Evolutionary conservation across 148 eudicot genomes (phyloP), one percentile per base, ranked within the genome.

Genomic region (Simmondsia chinensis): DNA sequence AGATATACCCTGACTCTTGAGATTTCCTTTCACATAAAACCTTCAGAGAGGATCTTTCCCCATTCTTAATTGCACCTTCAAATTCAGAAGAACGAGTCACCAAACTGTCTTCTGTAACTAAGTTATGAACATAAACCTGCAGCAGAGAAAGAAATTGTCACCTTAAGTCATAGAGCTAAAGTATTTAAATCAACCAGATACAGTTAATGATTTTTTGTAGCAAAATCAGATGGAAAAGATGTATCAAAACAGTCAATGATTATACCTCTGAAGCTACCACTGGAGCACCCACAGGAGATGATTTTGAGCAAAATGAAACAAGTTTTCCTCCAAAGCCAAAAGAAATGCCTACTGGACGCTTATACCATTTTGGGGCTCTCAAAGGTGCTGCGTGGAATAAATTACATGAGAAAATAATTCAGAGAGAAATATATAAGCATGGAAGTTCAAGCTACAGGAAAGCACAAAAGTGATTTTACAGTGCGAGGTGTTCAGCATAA

Each of bases 311-410:
- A 65, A 73, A 74, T 31, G 80, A 78, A 54, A 71, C 54, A 48
- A 72, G 94, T 80, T 91, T 91, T 64, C 97, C 97, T 34, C 97
- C 97, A 70, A 91, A 91, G 27, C 97, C 95, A 72, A 91, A 91
- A 40, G 94, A 79, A 34, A 79, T 95, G 26, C 97, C 95, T 10
- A 80, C 82, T 53, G 86, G 83, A 16, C 86, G 72, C 51, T 76
- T 76, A 57, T 74, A 91, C 97, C 97, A 85, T 58, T 85, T 91
- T 53, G 97, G 95, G 49, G 97, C 94, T 58, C 71, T 67, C 52
- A 85, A 57, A 45, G 73, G 76, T 49, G 76, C 97, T 84, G 83
- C 58, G 59, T 13, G 39, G 9, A 49, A 45, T 6, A 32, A 11
- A 36, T 16, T 51, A n/a, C 10, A 30, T 54, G 33, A 20, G 0